A percentile compares a stretch with the other conserved stretches of the same genome.
phyloP scores from a whole-genome alignment of 176 grass and related monocot species.

The Oryza coarctata region DNA sequence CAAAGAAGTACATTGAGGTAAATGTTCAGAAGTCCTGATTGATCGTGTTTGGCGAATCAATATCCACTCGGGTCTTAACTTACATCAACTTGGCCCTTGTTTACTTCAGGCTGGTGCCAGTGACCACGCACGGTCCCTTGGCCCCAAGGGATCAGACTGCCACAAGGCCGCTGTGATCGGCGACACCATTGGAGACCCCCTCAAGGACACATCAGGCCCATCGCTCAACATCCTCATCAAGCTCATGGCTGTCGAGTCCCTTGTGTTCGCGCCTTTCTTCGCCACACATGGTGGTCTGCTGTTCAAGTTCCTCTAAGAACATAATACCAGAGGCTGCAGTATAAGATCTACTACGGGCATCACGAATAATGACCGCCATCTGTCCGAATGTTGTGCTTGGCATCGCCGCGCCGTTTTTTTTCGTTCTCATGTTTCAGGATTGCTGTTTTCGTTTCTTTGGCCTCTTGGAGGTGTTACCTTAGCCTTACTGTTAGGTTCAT shows the following conservation, averaged over 20 bases:
- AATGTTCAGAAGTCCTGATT: not conserved
- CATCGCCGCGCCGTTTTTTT: slow-evolving; percentile 16
- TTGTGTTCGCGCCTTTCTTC: slow-evolving; percentile 84
- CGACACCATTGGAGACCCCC: slow-evolving; percentile 89
- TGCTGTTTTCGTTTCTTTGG: slow-evolving; percentile 28
- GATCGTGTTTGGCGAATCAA: not conserved
- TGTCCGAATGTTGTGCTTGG: not conserved
- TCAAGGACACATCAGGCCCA: slow-evolving; percentile 85
- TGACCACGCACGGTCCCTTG: slow-evolving; percentile 62
- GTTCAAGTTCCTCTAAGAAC: slow-evolving; percentile 65
- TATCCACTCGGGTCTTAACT: not conserved
- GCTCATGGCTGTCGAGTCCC: slow-evolving; percentile 84
- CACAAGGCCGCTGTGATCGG: slow-evolving; percentile 89
- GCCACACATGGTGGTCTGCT: slow-evolving; percentile 74
- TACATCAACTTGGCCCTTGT: not conserved
- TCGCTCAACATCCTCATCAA: slow-evolving; percentile 98
- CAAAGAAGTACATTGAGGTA: slow-evolving; percentile 98
- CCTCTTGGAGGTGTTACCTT: slow-evolving; percentile 41
- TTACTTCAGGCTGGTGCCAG: slow-evolving; percentile 66
- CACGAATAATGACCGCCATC: slow-evolving; percentile 44
- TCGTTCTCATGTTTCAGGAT: slow-evolving; percentile 45
- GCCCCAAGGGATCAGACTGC: slow-evolving; percentile 85
- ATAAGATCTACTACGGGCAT: slow-evolving; percentile 25
- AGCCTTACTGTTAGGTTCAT: slow-evolving; percentile 46
- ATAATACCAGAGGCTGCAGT: not conserved